Evolutionary conservation across 805 yeast genomes (phyloP).

Genomic region (Blastobotrys chiropterorum): DNA sequence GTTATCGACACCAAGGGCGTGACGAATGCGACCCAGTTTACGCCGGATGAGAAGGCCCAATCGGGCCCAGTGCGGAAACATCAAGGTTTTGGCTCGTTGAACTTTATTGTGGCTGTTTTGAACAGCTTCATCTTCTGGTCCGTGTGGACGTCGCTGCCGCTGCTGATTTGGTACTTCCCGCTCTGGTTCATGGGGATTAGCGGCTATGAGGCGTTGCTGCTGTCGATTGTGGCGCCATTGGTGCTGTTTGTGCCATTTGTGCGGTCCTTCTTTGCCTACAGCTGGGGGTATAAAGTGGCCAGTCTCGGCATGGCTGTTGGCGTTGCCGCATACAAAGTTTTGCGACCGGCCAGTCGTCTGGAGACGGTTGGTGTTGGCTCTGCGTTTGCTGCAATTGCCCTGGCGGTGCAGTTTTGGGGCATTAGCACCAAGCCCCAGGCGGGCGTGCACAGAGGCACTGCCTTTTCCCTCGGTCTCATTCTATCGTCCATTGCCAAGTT

Average conservation of each 20-base stretch:
- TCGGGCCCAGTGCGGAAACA: slow-evolving; percentile 17
- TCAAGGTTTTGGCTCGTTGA: slow-evolving; percentile 25
- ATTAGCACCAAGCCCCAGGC: slow-evolving; percentile 29
- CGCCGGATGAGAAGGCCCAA: slow-evolving; percentile 1
- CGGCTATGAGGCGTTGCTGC: slow-evolving; percentile 77
- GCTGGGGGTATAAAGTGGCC: slow-evolving; percentile 52
- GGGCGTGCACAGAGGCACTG: slow-evolving; percentile 41
- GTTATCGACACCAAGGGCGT: slow-evolving; percentile 29
- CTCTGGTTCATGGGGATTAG: slow-evolving; percentile 97
- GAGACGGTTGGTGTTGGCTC: slow-evolving; percentile 60
- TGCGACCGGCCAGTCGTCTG: slow-evolving; percentile 65
- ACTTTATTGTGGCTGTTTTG: slow-evolving; percentile 33
- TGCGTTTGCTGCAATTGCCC: slow-evolving; percentile 52
- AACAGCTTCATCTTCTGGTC: slow-evolving; percentile 86
- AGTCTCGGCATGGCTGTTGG: slow-evolving; percentile 55
- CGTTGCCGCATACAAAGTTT: slow-evolving; percentile 65
- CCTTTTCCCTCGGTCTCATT: slow-evolving; percentile 67
- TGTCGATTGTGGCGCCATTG: slow-evolving; percentile 53
- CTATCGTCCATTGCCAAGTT: slow-evolving; percentile 69
- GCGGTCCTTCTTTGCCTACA: slow-evolving; percentile 33
- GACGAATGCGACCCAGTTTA: slow-evolving; percentile 7
- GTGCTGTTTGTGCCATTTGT: slow-evolving; percentile 44
- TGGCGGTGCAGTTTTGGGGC: slow-evolving; percentile 48
- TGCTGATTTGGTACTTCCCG: slow-evolving; percentile 95
- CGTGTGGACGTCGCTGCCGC: slow-evolving; percentile 66